Evolutionary conservation across 176 grass and related monocot species (phyloP).

Genomic region (Thalia dealbata): DNA sequence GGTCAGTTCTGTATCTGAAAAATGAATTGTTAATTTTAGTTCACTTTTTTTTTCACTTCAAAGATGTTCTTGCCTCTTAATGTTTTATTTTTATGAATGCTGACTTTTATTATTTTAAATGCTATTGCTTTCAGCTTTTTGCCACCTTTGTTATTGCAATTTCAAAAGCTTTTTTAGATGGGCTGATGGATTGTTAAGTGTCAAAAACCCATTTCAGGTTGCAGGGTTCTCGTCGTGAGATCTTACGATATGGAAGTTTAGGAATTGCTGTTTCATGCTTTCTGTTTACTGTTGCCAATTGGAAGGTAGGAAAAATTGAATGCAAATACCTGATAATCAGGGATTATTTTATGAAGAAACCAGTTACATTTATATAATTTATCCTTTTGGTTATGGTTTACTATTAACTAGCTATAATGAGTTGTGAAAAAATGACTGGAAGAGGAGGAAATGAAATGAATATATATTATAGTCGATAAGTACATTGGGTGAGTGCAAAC

Average conservation of each 20-base stretch:
- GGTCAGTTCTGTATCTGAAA: slow-evolving; percentile 45
- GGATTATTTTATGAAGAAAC: background rate
- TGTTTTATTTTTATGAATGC: background rate
- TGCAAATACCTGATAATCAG: background rate
- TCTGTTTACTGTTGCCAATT: slow-evolving; percentile 59
- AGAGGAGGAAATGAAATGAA: too few species aligned
- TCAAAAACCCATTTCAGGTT: slow-evolving; percentile 45
- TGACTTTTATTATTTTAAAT: background rate
- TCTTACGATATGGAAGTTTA: slow-evolving; percentile 82
- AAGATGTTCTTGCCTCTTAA: background rate
- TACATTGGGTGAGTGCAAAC: too few species aligned
- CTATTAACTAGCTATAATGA: background rate
- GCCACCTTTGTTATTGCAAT: background rate
- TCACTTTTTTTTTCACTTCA: background rate
- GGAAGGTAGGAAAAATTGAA: slow-evolving; percentile 57
- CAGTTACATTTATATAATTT: background rate
- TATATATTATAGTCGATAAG: too few species aligned
- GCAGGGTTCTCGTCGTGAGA: slow-evolving; percentile 62
- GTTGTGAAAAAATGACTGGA: background rate
- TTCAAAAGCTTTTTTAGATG: background rate
- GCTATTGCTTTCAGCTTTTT: background rate
- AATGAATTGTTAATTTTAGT: background rate
- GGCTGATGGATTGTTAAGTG: background rate
- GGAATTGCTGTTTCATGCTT: slow-evolving; percentile 71
- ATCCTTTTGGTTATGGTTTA: background rate